These are phyloP conservation scores for Crithidia acanthocephali DNA, from an alignment of 208 protist genomes.

Conservation along the genomic window DNA sequence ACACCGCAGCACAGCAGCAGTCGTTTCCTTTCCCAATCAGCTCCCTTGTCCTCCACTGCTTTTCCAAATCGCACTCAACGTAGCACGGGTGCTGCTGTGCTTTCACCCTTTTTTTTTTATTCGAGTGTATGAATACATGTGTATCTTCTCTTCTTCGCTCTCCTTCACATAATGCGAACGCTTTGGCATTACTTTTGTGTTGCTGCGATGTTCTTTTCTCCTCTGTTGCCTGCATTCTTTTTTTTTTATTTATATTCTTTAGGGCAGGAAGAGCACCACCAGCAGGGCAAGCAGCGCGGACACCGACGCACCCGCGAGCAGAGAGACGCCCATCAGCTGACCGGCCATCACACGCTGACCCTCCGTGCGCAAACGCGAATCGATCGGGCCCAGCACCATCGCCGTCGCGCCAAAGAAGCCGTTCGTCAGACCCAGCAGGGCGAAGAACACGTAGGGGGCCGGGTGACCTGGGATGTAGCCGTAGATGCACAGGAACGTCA, in stretches of 20 bases:
- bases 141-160: too few relatives aligned
- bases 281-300: slow-evolving; percentile 68
- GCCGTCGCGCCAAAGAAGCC: slow-evolving; percentile 71
- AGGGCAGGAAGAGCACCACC: slow-evolving; percentile 63
- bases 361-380: slow-evolving; percentile 49
- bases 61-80: too few relatives aligned
- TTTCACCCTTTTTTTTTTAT: too few relatives aligned
- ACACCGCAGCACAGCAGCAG: too few relatives aligned
- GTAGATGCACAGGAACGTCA: slow-evolving; percentile 86
- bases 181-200: too few relatives aligned
- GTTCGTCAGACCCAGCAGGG: slow-evolving; percentile 70
- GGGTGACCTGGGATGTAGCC: slow-evolving; percentile 71
- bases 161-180: too few relatives aligned
- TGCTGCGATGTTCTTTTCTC: neutral
- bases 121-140: too few relatives aligned
- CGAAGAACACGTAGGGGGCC: slow-evolving; percentile 63
- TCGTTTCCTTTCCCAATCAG: too few relatives aligned
- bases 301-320: slow-evolving; percentile 64
- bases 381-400: slow-evolving; percentile 85
- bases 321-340: slow-evolving; percentile 78
- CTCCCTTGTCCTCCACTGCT: too few relatives aligned
- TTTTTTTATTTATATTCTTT: slow-evolving; percentile 15
- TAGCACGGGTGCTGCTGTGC: too few relatives aligned
- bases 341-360: slow-evolving; percentile 83
- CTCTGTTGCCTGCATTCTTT: neutral